Base-by-base conservation (phyloP, 2,329 filamentous ascomycete genomes). In the Aspergillus fumigatus region DNA sequence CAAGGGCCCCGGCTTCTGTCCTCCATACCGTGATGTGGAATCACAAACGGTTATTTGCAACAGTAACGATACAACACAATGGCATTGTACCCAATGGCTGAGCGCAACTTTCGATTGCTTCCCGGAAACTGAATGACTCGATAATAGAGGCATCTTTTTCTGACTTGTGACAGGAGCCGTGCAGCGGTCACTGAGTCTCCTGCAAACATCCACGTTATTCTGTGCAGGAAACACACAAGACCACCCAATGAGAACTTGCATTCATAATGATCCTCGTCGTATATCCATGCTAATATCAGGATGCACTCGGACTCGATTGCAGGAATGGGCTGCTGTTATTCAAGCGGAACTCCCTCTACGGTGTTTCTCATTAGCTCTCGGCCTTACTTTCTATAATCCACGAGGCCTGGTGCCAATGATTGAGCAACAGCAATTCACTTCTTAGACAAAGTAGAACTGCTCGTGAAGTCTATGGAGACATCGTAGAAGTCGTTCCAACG, bases 1-100 rank as follows among this genome's bases (percentile, higher is more conserved):
- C 38, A 21, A 35, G 38, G 10, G 14, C 21, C 21, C 14, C 48
- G 32, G 25, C 49, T 32, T 35, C 40, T 43, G 41, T 23, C 19
- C 19, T 45, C 40, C 29, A 41, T 23, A 32, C 19, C 21, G 25
- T 14, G 38, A 45, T 27, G 41, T 19, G 32, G 17, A n/a, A 41
- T 52, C n/a, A 29, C 53, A 48, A 51, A n/a, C 49, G 27, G 53
- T 14, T 19, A 8, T 27, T 29, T 55, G 53, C 41, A 48, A 10
- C 19, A 14, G 23, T 26, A 23, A 14, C 11, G 4, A 19, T 47
- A 19, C 19, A 55, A 10, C 21, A 52, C 49, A 55, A 51, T 55
- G 49, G 27, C 41, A 50, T 55, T 55, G 27, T 32, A 6, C 21
- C 38, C 25, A 40, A 26, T 50, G 17, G 51, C 43, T 38, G 29